phyloP scores from a whole-genome alignment of 768 basidiomycete genomes.

The Podaxis pistillaris region DNA sequence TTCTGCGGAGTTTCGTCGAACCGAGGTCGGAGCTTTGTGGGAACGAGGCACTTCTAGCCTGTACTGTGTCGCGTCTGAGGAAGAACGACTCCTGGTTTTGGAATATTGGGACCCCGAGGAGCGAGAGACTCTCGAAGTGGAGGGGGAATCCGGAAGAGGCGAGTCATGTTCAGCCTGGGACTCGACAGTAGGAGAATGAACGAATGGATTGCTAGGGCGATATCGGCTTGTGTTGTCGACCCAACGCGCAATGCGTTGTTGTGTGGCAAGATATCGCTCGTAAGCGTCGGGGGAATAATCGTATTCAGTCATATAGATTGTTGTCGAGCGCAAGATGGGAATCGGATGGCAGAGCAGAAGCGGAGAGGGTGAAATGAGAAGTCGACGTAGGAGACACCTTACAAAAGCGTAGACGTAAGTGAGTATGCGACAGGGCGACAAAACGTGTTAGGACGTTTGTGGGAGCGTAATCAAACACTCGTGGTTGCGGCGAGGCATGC shows the following conservation, averaged over 20 bases:
- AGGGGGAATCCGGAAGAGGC: background rate
- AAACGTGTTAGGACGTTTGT: background rate
- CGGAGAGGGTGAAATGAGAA: background rate
- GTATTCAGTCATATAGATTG: constrained; percentile 16
- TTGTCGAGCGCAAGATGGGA: background rate
- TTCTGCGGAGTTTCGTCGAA: background rate
- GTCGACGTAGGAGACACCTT: background rate
- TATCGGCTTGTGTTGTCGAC: constrained; percentile 9
- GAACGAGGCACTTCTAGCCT: background rate
- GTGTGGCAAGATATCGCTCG: constrained; percentile 16
- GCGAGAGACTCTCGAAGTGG: background rate
- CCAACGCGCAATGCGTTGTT: constrained; percentile 15
- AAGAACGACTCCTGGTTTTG: background rate
- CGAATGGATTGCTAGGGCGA: constrained; percentile 14
- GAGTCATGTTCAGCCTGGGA: background rate
- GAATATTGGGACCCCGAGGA: background rate
- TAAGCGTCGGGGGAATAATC: constrained; percentile 17
- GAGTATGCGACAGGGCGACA: background rate
- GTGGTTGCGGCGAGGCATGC: background rate
- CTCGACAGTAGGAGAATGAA: background rate
- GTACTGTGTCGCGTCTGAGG: background rate
- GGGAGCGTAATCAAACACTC: background rate
- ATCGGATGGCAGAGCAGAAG: background rate
- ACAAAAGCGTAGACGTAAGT: background rate
- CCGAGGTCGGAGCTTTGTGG: background rate